Percentiles rank a stretch among this genome's conserved stretches.
Conservation (phyloP, 768 basidiomycete genomes). For the Collybiopsis luxurians region DNA sequence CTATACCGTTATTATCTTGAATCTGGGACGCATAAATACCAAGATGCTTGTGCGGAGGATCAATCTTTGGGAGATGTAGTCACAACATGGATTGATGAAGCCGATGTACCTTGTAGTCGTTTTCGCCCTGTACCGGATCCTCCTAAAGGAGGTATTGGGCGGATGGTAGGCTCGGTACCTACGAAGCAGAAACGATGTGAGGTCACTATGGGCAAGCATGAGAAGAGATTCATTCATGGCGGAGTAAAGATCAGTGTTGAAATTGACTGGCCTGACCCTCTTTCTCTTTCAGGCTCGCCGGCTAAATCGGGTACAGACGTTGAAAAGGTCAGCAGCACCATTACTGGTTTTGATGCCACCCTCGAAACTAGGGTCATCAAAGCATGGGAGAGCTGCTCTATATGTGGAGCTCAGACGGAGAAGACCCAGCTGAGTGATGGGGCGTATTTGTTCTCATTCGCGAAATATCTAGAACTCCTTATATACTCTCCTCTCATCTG, state of each 20-base stretch:
- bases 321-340: not conserved
- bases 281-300: not conserved
- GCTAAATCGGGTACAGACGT: not conserved
- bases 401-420: constrained; percentile 39
- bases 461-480: constrained; percentile 55
- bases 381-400: constrained; percentile 49
- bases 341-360: not conserved
- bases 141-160: not conserved
- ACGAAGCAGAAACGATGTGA: constrained; percentile 16
- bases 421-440: constrained; percentile 42
- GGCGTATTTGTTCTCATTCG: constrained; percentile 50
- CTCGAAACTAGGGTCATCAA: constrained; percentile 3
- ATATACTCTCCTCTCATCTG: constrained; percentile 42
- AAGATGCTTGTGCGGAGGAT: constrained; percentile 4
- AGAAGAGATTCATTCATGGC: constrained; percentile 33
- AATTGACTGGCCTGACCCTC: constrained; percentile 8
- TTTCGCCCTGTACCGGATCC: not conserved
- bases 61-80: constrained; percentile 1
- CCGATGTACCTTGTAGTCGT: not conserved
- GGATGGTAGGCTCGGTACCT: not conserved
- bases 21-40: constrained; percentile 21
- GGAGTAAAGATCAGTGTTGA: constrained; percentile 25
- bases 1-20: constrained; percentile 45
- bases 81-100: constrained; percentile 1
- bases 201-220: constrained; percentile 28